A percentile compares a stretch with the other conserved stretches of the same genome.
Evolutionary conservation across 768 basidiomycete species (phyloP).

Genomic region (Holtermanniella nyarrowii): DNA sequence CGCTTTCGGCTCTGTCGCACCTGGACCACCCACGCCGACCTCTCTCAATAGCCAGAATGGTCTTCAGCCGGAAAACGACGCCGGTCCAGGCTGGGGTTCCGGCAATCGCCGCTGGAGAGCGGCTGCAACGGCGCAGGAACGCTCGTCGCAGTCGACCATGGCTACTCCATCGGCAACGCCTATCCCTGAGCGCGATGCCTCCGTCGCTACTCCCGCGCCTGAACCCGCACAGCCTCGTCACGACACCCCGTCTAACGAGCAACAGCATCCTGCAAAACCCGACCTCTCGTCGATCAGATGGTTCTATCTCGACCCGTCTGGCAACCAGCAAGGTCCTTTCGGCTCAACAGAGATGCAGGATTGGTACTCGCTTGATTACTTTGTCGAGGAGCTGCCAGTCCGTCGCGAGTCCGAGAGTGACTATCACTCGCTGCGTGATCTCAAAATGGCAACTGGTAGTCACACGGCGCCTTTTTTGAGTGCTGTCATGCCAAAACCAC

Average conservation of each 20-base stretch:
- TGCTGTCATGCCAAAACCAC: constrained; percentile 5
- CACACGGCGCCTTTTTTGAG: constrained; percentile 41
- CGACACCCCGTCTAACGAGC: constrained; percentile 1
- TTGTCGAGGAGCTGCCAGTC: constrained; percentile 69
- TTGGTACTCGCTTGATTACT: constrained; percentile 87
- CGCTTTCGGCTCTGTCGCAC: constrained; percentile 25
- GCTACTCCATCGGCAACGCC: constrained; percentile 37
- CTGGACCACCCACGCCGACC: constrained; percentile 1
- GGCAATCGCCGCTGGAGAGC: constrained; percentile 35
- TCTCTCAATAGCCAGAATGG: constrained; percentile 4
- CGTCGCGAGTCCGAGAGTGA: constrained; percentile 49
- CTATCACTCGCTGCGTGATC: constrained; percentile 40
- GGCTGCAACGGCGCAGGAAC: constrained; percentile 17
- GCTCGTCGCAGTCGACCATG: constrained; percentile 22
- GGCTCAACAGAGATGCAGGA: constrained; percentile 82
- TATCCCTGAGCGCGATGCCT: constrained; percentile 33
- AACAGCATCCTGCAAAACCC: constrained; percentile 11
- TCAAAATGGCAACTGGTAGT: constrained; percentile 38
- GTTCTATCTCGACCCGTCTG: constrained; percentile 86
- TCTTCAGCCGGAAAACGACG: constrained; percentile 1
- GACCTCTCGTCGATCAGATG: constrained; percentile 52
- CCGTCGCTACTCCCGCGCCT: constrained; percentile 3
- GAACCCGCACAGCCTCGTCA: too few relatives aligned
- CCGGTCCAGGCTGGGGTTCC: constrained; percentile 35
- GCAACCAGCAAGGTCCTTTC: constrained; percentile 94